Evolutionary conservation across 441 rosid genomes (phyloP), one percentile per base, ranked within the genome.

Genomic region (Populus hybrid): DNA sequence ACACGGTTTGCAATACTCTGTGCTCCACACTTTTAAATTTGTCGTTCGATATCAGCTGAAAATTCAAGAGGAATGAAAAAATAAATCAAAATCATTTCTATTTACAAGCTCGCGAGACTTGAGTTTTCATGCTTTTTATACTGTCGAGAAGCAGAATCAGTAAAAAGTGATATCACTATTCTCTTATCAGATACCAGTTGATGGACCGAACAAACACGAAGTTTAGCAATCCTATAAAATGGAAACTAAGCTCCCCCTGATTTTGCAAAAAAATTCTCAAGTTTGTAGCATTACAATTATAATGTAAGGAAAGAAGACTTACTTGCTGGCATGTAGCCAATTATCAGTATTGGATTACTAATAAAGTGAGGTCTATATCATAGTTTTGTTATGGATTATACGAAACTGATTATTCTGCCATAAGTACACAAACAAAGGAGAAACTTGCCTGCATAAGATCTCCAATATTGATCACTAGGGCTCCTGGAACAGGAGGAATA

Each of bases 21-120:
- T 91, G 92, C 67, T 89, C 89, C 65, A 76, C 87, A 28, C 93
- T 92, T 74, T 4, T 79, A 76, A 90, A 88, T 79, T 74, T 89
- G 77, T 86, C 92, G 34, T 90, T 93, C 1, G 89, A 73, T 57
- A 84, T 32, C 1, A 91, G 88, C 93, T 91, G 84, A 57, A 83
- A 66, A 50, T 36, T 34, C 72, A 78, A 5, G 61, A 50, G n/a
- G 59, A 16, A 50, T 5, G 20, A 18, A 42, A 21, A 3, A 21
- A 21, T 18, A 46, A 11, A 30, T n/a, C 18, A 26, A 18, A 67
- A 11, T 7, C 46, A 24, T n/a, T 3, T 23, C 46, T 5, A 18
- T 50, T 26, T 50, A 16, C 59, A 5, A 50, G 59, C 59, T 16
- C 59, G 59, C 1, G 6, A 16, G 59, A 16, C 6, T 18, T 50